Evolutionary conservation across 1,139 yeast genomes (phyloP).

Genomic region (Debaryomyces udenii): DNA sequence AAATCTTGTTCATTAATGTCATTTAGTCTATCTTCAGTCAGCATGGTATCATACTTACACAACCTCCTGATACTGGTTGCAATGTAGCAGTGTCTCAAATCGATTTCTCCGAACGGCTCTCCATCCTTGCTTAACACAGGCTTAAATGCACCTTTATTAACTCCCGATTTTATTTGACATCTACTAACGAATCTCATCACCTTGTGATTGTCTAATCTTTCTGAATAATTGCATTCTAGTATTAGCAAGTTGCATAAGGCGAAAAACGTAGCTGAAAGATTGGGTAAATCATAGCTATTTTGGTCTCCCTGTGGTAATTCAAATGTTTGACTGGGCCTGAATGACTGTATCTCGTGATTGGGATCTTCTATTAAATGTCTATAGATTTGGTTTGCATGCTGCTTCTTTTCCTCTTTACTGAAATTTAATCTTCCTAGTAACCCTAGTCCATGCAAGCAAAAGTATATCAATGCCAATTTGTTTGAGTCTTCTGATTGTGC

Average conservation of each 20-base stretch:
- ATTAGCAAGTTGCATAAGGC: slow-evolving; percentile 55
- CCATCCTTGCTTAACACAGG: slow-evolving; percentile 34
- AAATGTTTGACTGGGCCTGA: slow-evolving; percentile 58
- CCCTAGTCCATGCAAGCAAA: slow-evolving; percentile 65
- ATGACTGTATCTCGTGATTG: slow-evolving; percentile 44
- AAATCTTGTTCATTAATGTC: slow-evolving; percentile 51
- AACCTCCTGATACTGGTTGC: slow-evolving; percentile 67
- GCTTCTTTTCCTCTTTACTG: slow-evolving; percentile 24
- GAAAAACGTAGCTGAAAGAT: slow-evolving; percentile 69
- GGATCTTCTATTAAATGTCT: slow-evolving; percentile 41
- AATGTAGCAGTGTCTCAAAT: slow-evolving; percentile 73
- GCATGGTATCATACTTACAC: slow-evolving; percentile 43
- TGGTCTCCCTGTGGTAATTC: slow-evolving; percentile 18
- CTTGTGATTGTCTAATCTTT: slow-evolving; percentile 42
- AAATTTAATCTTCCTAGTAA: slow-evolving; percentile 47
- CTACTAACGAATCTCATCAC: slow-evolving; percentile 51
- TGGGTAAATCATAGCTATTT: slow-evolving; percentile 56
- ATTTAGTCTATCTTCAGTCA: slow-evolving; percentile 16
- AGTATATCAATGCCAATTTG: slow-evolving; percentile 64
- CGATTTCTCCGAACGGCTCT: slow-evolving; percentile 60
- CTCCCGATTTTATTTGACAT: slow-evolving; percentile 64
- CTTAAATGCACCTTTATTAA: slow-evolving; percentile 55
- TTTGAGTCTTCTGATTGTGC: slow-evolving; percentile 66
- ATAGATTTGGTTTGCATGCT: slow-evolving; percentile 52
- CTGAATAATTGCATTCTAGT: slow-evolving; percentile 43